phyloP scores from a whole-genome alignment of 352 stramenopile genomes.

The Halophytophthora batemanensis region DNA sequence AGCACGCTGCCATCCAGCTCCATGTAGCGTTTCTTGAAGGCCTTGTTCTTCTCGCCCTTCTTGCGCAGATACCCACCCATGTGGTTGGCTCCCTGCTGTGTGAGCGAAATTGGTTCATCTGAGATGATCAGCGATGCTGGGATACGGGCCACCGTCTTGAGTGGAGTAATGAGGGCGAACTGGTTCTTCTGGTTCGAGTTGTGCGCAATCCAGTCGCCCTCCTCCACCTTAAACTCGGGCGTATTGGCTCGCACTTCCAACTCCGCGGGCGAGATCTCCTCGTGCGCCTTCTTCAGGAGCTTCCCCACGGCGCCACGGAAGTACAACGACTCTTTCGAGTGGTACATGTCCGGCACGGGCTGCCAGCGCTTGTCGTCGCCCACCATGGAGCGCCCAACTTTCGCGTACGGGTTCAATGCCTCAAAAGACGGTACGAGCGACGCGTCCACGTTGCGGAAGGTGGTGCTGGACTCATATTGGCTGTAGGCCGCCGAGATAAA shows the following conservation, averaged over 20 bases:
- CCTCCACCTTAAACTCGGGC: slow-evolving; percentile 83
- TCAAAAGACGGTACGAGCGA: slow-evolving; percentile 68
- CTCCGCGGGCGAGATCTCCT: slow-evolving; percentile 78
- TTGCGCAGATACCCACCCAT: slow-evolving; percentile 80
- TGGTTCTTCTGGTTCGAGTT: slow-evolving; percentile 76
- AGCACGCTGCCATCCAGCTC: slow-evolving; percentile 70
- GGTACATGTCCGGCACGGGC: slow-evolving; percentile 61
- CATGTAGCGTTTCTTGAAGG: slow-evolving; percentile 84
- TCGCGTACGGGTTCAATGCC: slow-evolving; percentile 74
- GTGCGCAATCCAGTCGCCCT: slow-evolving; percentile 85
- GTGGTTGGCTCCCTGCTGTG: slow-evolving; percentile 39
- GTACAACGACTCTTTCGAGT: slow-evolving; percentile 81
- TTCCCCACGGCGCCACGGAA: slow-evolving; percentile 72
- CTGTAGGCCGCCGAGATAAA: slow-evolving; percentile 38
- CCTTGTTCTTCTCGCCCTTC: slow-evolving; percentile 80
- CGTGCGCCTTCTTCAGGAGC: slow-evolving; percentile 73
- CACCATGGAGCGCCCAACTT: slow-evolving; percentile 35
- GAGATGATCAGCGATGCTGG: slow-evolving; percentile 68
- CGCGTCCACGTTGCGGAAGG: slow-evolving; percentile 38
- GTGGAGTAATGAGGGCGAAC: slow-evolving; percentile 70
- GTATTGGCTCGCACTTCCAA: slow-evolving; percentile 88
- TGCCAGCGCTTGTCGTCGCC: slow-evolving; percentile 70
- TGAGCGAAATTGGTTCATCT: slow-evolving; percentile 36
- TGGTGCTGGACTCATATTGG: slow-evolving; percentile 28
- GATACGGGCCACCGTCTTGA: slow-evolving; percentile 81